A percentile compares a stretch with the other conserved stretches of the same genome.
Conservation (phyloP, 164 flowering plant genomes). For the Magnolia kwangsiensis region DNA sequence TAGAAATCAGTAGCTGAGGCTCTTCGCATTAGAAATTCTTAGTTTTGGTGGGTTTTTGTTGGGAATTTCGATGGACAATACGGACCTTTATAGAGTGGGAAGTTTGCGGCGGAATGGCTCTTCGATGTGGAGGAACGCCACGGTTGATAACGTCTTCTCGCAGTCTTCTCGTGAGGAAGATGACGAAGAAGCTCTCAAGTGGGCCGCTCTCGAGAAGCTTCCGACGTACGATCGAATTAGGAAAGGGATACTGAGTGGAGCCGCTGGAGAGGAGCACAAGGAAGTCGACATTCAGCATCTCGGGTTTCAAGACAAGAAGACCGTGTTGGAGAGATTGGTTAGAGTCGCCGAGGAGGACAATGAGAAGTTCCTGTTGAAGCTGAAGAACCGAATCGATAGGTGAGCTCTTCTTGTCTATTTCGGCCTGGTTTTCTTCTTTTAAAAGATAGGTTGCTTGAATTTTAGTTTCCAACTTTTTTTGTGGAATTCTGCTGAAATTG, state of each 20-base stretch:
- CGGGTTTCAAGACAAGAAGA: slow-evolving; percentile 36
- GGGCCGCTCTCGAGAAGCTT: slow-evolving; percentile 54
- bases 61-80: slow-evolving; percentile 5
- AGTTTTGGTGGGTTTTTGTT: neutral
- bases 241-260: slow-evolving; percentile 32
- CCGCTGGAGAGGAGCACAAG: slow-evolving; percentile 23
- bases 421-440: slow-evolving; percentile 3
- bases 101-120: slow-evolving; percentile 10
- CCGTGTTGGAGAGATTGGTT: slow-evolving; percentile 52
- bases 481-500: neutral
- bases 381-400: slow-evolving; percentile 44
- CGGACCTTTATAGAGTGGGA: slow-evolving; percentile 1
- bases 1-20: too few species aligned
- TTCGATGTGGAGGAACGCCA: slow-evolving; percentile 5
- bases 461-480: too few species aligned
- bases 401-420: slow-evolving; percentile 1
- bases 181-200: slow-evolving; percentile 49
- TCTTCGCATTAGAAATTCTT: too few species aligned
- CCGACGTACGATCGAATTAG: slow-evolving; percentile 43
- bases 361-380: slow-evolving; percentile 62
- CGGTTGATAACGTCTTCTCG: slow-evolving; percentile 8
- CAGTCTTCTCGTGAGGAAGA: slow-evolving; percentile 10
- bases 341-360: slow-evolving; percentile 61
- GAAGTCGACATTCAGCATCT: slow-evolving; percentile 39
- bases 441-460: too few species aligned